Base-by-base conservation (phyloP, 345 rosid species). In the Cardamine occulta region DNA sequence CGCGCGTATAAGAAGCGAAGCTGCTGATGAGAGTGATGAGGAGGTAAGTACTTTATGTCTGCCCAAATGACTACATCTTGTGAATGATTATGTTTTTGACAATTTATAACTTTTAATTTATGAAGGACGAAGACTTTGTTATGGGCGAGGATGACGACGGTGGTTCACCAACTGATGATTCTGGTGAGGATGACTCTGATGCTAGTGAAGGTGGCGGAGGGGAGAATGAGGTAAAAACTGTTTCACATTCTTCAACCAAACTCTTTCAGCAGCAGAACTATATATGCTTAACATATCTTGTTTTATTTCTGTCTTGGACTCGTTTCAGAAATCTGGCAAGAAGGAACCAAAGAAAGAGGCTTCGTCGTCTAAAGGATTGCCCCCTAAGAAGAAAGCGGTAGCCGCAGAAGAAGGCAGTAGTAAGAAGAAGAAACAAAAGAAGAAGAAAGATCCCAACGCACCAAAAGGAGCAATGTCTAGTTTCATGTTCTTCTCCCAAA, bases 101-200 rank as follows among this genome's bases (percentile, higher is more conserved):
- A 63, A 9, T 53, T 0, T 0, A 37, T 51, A 8, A 8, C 32
- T 57, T 68, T n/a, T 24, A 13, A 74, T 74, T 37, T 70, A 26
- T 79, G 68, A 86, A 95, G 99, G 99, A 92, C 79, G 91, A 87
- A 82, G 99, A 95, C 81, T 95, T 92, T 78, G 99, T 95, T 66
- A 45, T 26, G 60, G 93, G 82, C 72, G 86, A 86, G 0, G 77
- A 73, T 79, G 99, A 95, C 39, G 99, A 95, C 57, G 92, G 74
- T 75, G 99, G 99, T 54, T 93, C 98, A 52, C 94, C 98, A 45
- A 89, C 96, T 57, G 99, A 92, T 90, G 98, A 95, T 80, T 95
- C 99, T 66, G 99, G 97, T 74, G 96, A 57, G 45, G 91, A 90
- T 61, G 85, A 82, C 76, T 77, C 80, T 65, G 97, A 80, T 84